phyloP scores from a whole-genome alignment of 2,329 filamentous ascomycete genomes.

The Trichoderma gracile region DNA sequence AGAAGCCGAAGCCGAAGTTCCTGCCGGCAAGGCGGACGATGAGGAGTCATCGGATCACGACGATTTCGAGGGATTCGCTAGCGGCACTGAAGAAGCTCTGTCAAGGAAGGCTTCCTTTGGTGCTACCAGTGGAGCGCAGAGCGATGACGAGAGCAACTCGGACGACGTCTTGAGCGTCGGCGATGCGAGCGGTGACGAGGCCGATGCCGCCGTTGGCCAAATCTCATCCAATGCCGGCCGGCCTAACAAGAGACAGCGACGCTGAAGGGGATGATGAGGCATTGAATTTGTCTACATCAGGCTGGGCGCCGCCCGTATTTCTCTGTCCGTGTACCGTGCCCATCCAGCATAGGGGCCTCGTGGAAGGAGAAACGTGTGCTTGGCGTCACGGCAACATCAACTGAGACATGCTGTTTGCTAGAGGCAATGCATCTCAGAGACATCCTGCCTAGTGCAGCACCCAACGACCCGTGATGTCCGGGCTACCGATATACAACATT shows the following conservation, averaged over 20 bases:
- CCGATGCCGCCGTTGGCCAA: conserved; percentile 24
- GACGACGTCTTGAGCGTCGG: conserved; percentile 41
- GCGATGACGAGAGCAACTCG: conserved; percentile 45
- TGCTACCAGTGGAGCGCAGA: conserved; percentile 36
- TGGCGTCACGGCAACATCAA: not conserved
- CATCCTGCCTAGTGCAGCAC: not conserved
- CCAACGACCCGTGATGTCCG: conserved; percentile 6
- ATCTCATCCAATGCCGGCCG: conserved; percentile 23
- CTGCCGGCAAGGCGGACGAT: conserved; percentile 33
- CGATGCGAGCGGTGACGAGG: conserved; percentile 41
- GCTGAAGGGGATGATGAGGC: conserved; percentile 26
- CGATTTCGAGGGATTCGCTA: conserved; percentile 44
- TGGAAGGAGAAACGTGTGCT: not conserved
- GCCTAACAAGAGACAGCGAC: conserved; percentile 34
- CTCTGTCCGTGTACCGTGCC: not conserved
- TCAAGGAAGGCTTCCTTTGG: conserved; percentile 39
- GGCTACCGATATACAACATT: not conserved
- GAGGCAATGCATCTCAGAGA: conserved; percentile 5
- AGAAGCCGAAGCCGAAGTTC: conserved; percentile 34
- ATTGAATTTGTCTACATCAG: not conserved
- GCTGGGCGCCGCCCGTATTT: not conserved
- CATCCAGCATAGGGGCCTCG: not conserved
- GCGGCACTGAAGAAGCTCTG: conserved; percentile 38
- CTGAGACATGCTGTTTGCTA: conserved; percentile 9
- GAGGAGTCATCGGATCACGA: conserved; percentile 40